A percentile compares a stretch with the other conserved stretches of the same genome.
Conservation (phyloP, 495 filamentous ascomycete genomes). For the Aspergillus sclerotioniger region DNA sequence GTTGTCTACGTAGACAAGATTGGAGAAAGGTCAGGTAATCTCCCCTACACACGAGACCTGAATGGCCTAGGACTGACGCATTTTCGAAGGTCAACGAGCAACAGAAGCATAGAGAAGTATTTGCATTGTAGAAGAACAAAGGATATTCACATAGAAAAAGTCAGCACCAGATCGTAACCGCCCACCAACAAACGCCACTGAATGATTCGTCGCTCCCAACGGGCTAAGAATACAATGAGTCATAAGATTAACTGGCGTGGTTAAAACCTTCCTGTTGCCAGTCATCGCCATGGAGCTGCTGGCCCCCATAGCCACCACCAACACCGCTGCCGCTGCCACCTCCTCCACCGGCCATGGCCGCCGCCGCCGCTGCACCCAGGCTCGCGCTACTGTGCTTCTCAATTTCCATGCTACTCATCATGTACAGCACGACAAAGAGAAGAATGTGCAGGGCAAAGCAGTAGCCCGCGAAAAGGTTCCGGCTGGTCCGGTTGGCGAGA, state of each 20-base stretch:
- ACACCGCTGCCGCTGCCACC: constrained; percentile 34
- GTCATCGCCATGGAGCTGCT: constrained; percentile 51
- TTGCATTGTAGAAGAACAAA: neutral
- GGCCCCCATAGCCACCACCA: constrained; percentile 32
- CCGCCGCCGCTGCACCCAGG: constrained; percentile 43
- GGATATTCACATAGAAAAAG: constrained; percentile 6
- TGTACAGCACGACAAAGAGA: constrained; percentile 82
- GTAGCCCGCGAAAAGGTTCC: constrained; percentile 95
- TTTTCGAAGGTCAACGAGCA: neutral
- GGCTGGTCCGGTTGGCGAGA: constrained; percentile 81
- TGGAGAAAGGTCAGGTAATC: no score
- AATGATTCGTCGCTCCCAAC: constrained; percentile 1
- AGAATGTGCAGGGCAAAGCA: constrained; percentile 85
- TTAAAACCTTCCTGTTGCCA: constrained; percentile 64
- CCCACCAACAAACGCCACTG: constrained; percentile 1
- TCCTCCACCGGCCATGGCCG: constrained; percentile 35
- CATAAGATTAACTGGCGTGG: constrained; percentile 23
- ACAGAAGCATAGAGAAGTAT: neutral
- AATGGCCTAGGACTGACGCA: neutral
- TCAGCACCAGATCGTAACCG: neutral
- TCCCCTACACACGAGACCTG: no score
- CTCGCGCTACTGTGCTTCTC: constrained; percentile 53
- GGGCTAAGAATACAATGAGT: constrained; percentile 12
- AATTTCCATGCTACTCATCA: constrained; percentile 66
- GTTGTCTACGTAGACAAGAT: no score